Base-by-base conservation (phyloP, 2,329 filamentous ascomycete species). In the Plenodomus biglobosus region DNA sequence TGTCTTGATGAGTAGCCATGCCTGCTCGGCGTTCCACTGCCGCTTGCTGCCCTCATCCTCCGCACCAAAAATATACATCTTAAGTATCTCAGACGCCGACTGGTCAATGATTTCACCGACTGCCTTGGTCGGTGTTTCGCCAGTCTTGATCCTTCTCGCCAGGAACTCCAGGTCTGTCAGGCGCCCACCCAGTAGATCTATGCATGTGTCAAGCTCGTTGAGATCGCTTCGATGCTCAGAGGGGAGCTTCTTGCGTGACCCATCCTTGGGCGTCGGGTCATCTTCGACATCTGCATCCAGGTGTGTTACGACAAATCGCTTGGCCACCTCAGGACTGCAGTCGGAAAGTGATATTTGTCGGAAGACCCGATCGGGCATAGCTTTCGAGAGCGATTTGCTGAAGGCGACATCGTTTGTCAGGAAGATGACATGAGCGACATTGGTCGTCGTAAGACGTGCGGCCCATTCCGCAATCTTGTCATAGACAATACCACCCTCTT, bases 101-200 rank as follows among this genome's bases (percentile, higher is more conserved):
- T 96, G 90, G 45, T 90, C 85, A 44, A 96, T 87, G 53, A 99
- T 97, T 56, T 96, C 91, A 18, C 85, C 78, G 2, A 96, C 86
- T 2, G 94, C 94, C 58, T 87, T 80, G 55, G 80, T 81, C 0
- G 94, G 94, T 2, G 81, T 87, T 69, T 96, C 91, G 15, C 94
- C 92, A 1, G 87, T 85, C 73, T 90, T 90, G 61, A 99, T 87
- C 16, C 94, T 83, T 30, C 92, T 85, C n/a, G 92, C 88, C 37
- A 99, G 83, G 65, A 94, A 95, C 67, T 97, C 92, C 17, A 99
- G 85, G 65, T 99, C 94, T 0, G 91, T 96, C n/a, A 99, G 80
- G 3, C 94, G 88, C 1, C 94, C 94, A 18, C 94, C 94, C 1
- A 99, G 80, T 0, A 85, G 81, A 21, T 85, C 81, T 56, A 97